Evolutionary conservation across 768 basidiomycete species (phyloP), one percentile per base, ranked within the genome.

Genomic region (Fistulinella prunicolor): DNA sequence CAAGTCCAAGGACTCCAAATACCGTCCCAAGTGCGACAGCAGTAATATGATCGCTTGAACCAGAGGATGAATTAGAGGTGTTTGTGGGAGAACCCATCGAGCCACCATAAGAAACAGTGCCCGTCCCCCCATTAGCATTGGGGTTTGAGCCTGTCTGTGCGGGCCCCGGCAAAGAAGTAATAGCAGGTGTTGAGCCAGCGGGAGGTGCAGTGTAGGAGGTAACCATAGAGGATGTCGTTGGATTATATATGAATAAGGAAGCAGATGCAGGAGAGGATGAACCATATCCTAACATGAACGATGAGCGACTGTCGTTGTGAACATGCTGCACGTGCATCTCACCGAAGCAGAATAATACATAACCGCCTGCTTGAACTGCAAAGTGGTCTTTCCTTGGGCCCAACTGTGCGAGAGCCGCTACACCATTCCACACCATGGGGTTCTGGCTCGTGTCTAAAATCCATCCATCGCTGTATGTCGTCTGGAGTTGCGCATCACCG

Each of bases 261-360:
- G 81, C 66, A 21, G 82, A 69, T 9, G 80, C 82, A 14, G 65
- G 62, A 12, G 65, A 50, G 19, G 67, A 68, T n/a, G 60, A 37
- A 20, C 65, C 60, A 41, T 68, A 66, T 17, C 65, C 67, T 66
- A n/a, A 21, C 16, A 35, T 19, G 24, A 16, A 10, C 9, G 19
- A 38, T 60, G 44, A 57, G 32, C 17, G 24, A 20, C 3, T 24
- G 38, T 36, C 9, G 4, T 36, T 8, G 13, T 26, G 13, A 50
- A 20, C 22, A 42, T 40, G 37, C 9, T 16, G n/a, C 36, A 32
- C 24, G 23, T 19, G 43, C 40, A 20, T 68, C 85, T 55, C 56
- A 90, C 89, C 89, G 59, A 85, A 88, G 28, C 84, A 86, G 63
- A 93, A 87, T 9, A 94, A 62, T 19, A 91, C 82, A 45, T 79